Conservation (phyloP, 73 alveolate genomes). For the Paramecium bursaria region DNA sequence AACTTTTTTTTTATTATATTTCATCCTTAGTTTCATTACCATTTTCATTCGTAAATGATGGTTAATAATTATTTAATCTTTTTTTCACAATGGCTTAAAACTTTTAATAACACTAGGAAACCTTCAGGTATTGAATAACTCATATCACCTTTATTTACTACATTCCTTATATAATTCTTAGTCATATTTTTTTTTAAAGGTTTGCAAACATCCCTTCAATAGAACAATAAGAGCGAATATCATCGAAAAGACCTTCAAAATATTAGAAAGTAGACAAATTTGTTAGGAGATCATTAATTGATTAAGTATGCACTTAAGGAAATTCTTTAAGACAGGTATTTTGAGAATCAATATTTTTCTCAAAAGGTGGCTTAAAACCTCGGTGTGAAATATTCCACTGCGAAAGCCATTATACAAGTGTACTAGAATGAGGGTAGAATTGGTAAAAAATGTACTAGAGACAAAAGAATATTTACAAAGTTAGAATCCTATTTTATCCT, state of each 20-base stretch:
- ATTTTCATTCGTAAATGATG: too few species aligned
- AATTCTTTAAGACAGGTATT: constrained; percentile 32
- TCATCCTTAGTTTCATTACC: too few species aligned
- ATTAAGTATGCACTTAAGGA: constrained; percentile 29
- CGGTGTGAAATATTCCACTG: constrained; percentile 52
- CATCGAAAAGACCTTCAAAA: constrained; percentile 21
- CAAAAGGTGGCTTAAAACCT: constrained; percentile 19
- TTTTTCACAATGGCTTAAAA: too few species aligned
- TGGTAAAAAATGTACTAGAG: constrained; percentile 44
- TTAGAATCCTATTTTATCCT: constrained; percentile 5
- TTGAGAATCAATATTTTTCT: not conserved
- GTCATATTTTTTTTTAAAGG: too few species aligned
- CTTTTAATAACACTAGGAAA: too few species aligned
- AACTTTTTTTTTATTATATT: too few species aligned
- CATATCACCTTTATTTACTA: too few species aligned
- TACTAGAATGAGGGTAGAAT: constrained; percentile 54
- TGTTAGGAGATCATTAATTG: constrained; percentile 20
- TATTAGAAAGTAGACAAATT: constrained; percentile 27
- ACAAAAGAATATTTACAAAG: constrained; percentile 23
- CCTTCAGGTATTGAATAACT: too few species aligned
- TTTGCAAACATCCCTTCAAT: too few species aligned
- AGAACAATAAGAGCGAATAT: too few species aligned
- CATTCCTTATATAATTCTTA: too few species aligned
- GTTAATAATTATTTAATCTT: too few species aligned
- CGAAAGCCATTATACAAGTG: constrained; percentile 34